Conservation (phyloP, 2,329 filamentous ascomycete genomes). For the Aspergillus versicolor region DNA sequence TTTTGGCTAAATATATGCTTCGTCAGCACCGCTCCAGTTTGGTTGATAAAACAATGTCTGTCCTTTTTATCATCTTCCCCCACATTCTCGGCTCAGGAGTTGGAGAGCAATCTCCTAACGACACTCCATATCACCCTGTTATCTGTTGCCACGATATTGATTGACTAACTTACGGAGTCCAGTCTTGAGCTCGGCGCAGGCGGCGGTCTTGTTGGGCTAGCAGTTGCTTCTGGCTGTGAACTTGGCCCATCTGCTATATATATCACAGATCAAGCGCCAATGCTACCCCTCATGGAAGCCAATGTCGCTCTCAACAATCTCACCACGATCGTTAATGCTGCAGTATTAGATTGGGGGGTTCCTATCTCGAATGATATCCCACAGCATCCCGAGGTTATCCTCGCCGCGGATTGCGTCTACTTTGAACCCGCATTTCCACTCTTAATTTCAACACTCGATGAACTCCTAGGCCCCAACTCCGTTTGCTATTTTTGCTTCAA, state of each 20-base stretch:
- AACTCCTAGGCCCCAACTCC: conserved; percentile 65
- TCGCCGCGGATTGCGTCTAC: conserved; percentile 97
- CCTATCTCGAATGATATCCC: conserved; percentile 40
- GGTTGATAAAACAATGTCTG: conserved; percentile 69
- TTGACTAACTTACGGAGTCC: conserved; percentile 10
- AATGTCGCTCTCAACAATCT: conserved; percentile 84
- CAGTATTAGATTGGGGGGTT: conserved; percentile 75
- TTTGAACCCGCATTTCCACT: conserved; percentile 94
- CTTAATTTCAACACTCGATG: conserved; percentile 72
- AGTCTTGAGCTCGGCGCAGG: conserved; percentile 92
- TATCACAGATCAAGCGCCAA: conserved; percentile 84
- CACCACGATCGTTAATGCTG: conserved; percentile 60
- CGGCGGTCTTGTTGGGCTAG: conserved; percentile 76
- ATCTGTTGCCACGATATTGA: neutral
- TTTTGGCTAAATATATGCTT: conserved; percentile 82
- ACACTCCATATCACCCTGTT: neutral
- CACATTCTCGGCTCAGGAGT: neutral
- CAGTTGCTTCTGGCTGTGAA: conserved; percentile 57
- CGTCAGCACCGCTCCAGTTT: conserved; percentile 67
- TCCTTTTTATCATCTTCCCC: conserved; percentile 24
- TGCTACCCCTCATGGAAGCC: conserved; percentile 80
- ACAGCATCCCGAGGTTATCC: conserved; percentile 69
- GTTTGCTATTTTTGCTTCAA: conserved; percentile 93
- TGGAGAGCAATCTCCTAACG: neutral
- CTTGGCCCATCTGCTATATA: conserved; percentile 58